These are phyloP conservation scores for Backusella mclennaniae DNA, from an alignment of 192 early-diverging fungal genomes.

Conservation along the genomic window DNA sequence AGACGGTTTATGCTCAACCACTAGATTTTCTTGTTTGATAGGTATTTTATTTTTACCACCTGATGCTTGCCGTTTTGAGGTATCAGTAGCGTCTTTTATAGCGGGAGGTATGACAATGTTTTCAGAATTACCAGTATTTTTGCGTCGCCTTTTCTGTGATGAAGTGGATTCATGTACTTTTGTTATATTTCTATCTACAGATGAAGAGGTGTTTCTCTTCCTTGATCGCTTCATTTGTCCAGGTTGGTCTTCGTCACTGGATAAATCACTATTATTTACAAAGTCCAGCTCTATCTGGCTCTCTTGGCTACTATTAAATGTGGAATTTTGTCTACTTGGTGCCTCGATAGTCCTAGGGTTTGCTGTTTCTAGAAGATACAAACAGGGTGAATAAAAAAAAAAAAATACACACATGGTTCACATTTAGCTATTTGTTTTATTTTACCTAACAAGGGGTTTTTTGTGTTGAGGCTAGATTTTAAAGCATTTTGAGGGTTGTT, in stretches of 20 bases:
- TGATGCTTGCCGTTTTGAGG: background rate
- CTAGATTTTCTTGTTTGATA: background rate
- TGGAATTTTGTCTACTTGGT: slow-evolving; percentile 16
- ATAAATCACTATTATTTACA: slow-evolving; percentile 8
- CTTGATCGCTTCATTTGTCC: background rate
- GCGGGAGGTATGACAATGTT: background rate
- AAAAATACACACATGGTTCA: background rate
- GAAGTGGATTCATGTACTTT: background rate
- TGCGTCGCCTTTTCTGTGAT: background rate
- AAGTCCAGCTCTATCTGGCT: background rate
- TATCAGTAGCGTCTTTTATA: background rate
- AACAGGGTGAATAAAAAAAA: background rate
- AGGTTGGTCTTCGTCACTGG: background rate
- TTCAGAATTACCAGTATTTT: background rate
- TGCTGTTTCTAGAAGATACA: slow-evolving; percentile 1
- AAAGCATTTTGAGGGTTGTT: slow-evolving; percentile 18
- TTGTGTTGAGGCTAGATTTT: slow-evolving; percentile 12
- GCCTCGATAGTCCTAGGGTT: background rate
- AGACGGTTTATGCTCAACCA: slow-evolving; percentile 10
- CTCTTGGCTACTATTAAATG: slow-evolving; percentile 6
- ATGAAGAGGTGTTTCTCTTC: background rate
- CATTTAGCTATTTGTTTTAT: background rate
- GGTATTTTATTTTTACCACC: background rate
- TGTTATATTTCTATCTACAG: background rate
- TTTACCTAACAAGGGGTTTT: slow-evolving; percentile 24